Base-by-base conservation (phyloP, 345 rosid genomes). In the Turritis glabra region DNA sequence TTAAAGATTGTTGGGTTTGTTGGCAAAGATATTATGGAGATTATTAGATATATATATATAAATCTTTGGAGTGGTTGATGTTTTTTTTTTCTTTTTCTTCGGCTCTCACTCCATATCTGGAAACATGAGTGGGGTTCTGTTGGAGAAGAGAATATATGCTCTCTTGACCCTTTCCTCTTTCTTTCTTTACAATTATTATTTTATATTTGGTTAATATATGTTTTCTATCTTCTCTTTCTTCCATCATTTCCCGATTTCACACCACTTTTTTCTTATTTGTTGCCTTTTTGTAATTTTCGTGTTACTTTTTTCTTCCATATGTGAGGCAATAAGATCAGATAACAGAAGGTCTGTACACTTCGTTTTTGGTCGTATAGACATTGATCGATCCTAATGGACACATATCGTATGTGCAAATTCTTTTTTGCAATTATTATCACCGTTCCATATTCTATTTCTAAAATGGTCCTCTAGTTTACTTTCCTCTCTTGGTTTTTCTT, bases 131-230 rank as follows among this genome's bases (percentile, higher is more conserved):
- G 91, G 91, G 91, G 91, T 76, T 79, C 77, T 69, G 84, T 80
- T 82, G 82, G 80, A 82, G 73, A 71, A 76, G 85, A 82, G 96
- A 90, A 90, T 90, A 90, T 88, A 86, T 86, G 90, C 93, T 89
- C 81, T 72, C 85, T 84, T 83, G 81, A 55, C 85, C 76, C 77
- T 83, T 78, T 81, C 84, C 80, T 76, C 84, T 80, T 82, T 65
- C 72, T 69, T 60, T 65, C 62, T 79, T 75, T 64, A 62, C 41
- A 56, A 57, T 81, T 69, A 64, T 83, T 82, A 77, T 48, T 25
- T 25, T 41, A 18, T 62, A 63, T 63, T 64, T 63, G 12, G 72
- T 78, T 76, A 77, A 66, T 77, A 12, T 52, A 23, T 35, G 18
- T 21, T 77, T 53, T 35, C 3, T 55, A 64, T 50, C 18, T 7